phyloP scores from a whole-genome alignment of 2,329 filamentous ascomycete genomes.

The Incumbomyces lentus region DNA sequence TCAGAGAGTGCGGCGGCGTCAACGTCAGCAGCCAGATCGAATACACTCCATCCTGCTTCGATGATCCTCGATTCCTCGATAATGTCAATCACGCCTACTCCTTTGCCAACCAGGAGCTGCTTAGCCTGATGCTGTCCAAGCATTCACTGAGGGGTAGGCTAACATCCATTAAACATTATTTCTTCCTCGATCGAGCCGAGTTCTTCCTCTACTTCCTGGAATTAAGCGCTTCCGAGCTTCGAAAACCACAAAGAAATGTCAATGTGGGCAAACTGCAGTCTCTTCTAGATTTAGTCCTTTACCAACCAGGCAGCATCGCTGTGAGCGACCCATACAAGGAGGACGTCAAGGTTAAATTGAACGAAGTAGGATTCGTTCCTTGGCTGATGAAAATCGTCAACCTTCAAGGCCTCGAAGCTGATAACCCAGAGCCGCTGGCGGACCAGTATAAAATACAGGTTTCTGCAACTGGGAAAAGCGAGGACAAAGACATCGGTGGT shows the following conservation, averaged over 20 bases:
- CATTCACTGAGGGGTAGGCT: constrained; percentile 81
- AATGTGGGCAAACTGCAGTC: constrained; percentile 92
- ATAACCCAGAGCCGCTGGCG: constrained; percentile 46
- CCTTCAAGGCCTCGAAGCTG: constrained; percentile 88
- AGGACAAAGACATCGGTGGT: constrained; percentile 76
- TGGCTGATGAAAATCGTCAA: constrained; percentile 94
- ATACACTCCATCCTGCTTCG: constrained; percentile 84
- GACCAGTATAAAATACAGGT: constrained; percentile 58
- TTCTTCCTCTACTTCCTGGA: constrained; percentile 98
- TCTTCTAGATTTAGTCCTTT: constrained; percentile 84
- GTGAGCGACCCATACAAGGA: constrained; percentile 96
- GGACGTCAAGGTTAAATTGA: constrained; percentile 96
- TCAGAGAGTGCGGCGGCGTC: constrained; percentile 90
- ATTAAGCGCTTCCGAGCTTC: constrained; percentile 75
- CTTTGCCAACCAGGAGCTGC: constrained; percentile 84
- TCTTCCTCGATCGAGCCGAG: constrained; percentile 94
- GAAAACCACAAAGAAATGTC: constrained; percentile 77
- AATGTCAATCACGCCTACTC: constrained; percentile 95
- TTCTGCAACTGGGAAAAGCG: constrained; percentile 42
- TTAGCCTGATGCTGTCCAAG: constrained; percentile 82
- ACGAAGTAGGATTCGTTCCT: constrained; percentile 83
- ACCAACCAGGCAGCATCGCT: constrained; percentile 90
- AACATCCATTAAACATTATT: constrained; percentile 92
- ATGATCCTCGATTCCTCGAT: constrained; percentile 82
- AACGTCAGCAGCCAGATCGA: constrained; percentile 75